phyloP scores from a whole-genome alignment of 2,329 filamentous ascomycete species.

The Volutella citrinella region DNA sequence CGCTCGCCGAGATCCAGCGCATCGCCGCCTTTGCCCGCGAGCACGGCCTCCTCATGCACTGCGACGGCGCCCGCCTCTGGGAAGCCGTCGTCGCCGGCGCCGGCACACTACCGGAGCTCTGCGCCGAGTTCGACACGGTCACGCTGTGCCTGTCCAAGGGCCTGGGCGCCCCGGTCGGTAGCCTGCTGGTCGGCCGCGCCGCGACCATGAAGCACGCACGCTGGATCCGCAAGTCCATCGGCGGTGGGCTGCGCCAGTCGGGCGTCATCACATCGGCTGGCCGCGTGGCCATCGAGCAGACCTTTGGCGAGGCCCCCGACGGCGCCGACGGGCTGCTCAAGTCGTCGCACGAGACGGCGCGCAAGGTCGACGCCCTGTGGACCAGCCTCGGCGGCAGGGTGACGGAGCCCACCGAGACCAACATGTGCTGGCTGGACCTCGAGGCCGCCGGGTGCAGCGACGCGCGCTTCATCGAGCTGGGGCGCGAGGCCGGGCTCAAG shows the following conservation, averaged over 20 bases:
- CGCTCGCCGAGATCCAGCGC: conserved; percentile 64
- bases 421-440: conserved; percentile 86
- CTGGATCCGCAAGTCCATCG: conserved; percentile 64
- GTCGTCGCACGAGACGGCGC: conserved; percentile 60
- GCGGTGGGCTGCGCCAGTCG: conserved; percentile 70
- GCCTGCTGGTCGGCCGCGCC: conserved; percentile 60
- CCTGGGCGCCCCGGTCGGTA: conserved; percentile 76
- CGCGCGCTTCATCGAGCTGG: conserved; percentile 37
- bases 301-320: conserved; percentile 36
- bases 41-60: conserved; percentile 66
- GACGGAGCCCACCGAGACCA: conserved; percentile 73
- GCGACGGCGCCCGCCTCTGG: conserved; percentile 80
- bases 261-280: conserved; percentile 72
- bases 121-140: conserved; percentile 68
- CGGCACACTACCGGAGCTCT: conserved; percentile 64
- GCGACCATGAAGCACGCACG: conserved; percentile 36
- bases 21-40: conserved; percentile 69
- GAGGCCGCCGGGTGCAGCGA: conserved; percentile 50
- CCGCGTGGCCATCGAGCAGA: conserved; percentile 59
- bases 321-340: conserved; percentile 55
- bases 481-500: conserved; percentile 40
- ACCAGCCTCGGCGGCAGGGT: conserved; percentile 65
- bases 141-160: conserved; percentile 81
- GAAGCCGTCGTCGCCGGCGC: conserved; percentile 72
- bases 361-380: conserved; percentile 68